Base-by-base conservation (phyloP, 805 yeast genomes). In the Alloascoidea hylecoeti region DNA sequence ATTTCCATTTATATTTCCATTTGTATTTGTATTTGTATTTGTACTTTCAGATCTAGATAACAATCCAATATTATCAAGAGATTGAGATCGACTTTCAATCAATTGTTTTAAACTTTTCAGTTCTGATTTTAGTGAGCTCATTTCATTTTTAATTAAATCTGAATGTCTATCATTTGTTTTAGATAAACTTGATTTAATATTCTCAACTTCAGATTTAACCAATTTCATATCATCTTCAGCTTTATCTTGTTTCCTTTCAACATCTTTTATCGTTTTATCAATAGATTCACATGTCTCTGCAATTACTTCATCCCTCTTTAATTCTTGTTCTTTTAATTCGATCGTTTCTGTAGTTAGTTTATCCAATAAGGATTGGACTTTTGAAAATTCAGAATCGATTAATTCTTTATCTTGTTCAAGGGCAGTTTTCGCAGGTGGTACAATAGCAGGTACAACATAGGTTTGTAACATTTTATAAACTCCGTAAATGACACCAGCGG, bases 401-500 rank as follows among this genome's bases (percentile, higher is more conserved):
- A 80, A 77, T 41, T 69, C 78, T 56, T 85, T 86, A 53, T 89
- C 97, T 42, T 79, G 73, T 40, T 89, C 96, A 17, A 92, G 62
- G 33, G 82, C 76, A 1, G 78, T 52, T 42, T 85, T 85, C 0
- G 88, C 69, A 3, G 95, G 94, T 0, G 98, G 97, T 28, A 85
- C 49, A 4, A 92, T 72, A 72, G 38, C 89, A 79, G 47, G 94
- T 55, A 23, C 9, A 9, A 23, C 30, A 52, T 84, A 86, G 39
- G 80, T 68, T 42, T 72, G 70, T 12, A 89, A 77, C 3, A 89
- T 72, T 53, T 83, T 82, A 56, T 84, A 88, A 9, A 84, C 56
- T 1, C 96, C 97, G 55, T 85, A 89, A 1, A 81, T 67, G 2
- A 89, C 73, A 1, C 97, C 96, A 6, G 77, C 94, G 2, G 95